phyloP scores from a whole-genome alignment of 2,329 filamentous ascomycete genomes.

The Podosphaera xanthii region DNA sequence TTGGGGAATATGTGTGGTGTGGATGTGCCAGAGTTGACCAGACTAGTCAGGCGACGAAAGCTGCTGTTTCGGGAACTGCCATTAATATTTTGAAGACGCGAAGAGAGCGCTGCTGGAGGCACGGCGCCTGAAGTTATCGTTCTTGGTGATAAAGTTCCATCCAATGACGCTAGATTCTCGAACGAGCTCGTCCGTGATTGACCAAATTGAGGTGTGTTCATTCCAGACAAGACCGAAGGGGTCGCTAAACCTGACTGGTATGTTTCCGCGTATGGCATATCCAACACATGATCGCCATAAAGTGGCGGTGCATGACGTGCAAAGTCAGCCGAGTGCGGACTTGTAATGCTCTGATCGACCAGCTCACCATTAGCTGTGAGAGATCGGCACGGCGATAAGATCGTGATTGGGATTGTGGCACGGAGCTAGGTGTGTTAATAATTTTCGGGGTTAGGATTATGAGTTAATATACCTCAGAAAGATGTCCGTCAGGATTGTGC shows the following conservation, averaged over 20 bases:
- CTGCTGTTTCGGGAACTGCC: conserved; percentile 22
- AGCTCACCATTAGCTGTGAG: conserved; percentile 74
- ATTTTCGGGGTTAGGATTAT: not conserved
- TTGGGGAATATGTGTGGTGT: conserved; percentile 10
- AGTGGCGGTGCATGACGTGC: conserved; percentile 60
- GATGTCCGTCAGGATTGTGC: conserved; percentile 83
- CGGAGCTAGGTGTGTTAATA: conserved; percentile 33
- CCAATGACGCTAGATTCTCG: conserved; percentile 51
- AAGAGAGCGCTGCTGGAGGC: conserved; percentile 33
- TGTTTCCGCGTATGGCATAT: conserved; percentile 75
- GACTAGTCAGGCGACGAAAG: conserved; percentile 13
- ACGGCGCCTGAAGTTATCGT: conserved; percentile 15
- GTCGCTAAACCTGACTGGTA: conserved; percentile 65
- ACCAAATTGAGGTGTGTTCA: conserved; percentile 57
- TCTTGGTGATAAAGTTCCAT: conserved; percentile 20
- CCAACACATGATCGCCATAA: conserved; percentile 75
- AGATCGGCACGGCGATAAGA: conserved; percentile 83
- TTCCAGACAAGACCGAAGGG: conserved; percentile 43
- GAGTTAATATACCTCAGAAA: conserved; percentile 47
- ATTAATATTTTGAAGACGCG: conserved; percentile 47
- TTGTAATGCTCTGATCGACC: conserved; percentile 32
- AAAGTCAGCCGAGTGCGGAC: conserved; percentile 23
- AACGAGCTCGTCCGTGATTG: conserved; percentile 53
- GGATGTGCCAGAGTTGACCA: conserved; percentile 14
- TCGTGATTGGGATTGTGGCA: conserved; percentile 70